Evolutionary conservation across 306 rosid species (phyloP).

Genomic region (Myrica gale): DNA sequence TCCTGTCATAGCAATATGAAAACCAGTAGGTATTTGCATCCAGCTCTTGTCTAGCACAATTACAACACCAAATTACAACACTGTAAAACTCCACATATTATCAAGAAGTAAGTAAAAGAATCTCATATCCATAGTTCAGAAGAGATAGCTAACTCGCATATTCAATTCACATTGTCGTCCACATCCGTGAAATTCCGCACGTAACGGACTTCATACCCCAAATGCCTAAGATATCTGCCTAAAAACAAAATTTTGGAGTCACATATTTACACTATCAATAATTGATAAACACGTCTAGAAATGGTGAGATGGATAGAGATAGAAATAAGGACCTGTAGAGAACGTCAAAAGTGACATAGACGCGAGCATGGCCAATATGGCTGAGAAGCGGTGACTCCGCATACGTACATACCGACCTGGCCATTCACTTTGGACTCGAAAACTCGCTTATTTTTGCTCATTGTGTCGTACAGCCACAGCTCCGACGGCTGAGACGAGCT

Average conservation of each 20-base stretch:
- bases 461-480: constrained; percentile 80
- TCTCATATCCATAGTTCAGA: background rate
- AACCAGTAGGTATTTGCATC: constrained; percentile 53
- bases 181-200: constrained; percentile 98
- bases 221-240: constrained; percentile 92
- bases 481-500: constrained; percentile 48
- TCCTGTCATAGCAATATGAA: constrained; percentile 78
- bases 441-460: constrained; percentile 62
- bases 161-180: constrained; percentile 79
- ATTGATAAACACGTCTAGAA: too few species aligned
- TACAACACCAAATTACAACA: constrained; percentile 8
- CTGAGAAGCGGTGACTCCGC: constrained; percentile 96
- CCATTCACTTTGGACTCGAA: constrained; percentile 72
- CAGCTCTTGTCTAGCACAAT: constrained; percentile 14
- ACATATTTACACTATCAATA: background rate
- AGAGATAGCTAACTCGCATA: constrained; percentile 3
- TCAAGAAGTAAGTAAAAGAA: background rate
- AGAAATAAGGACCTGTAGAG: constrained; percentile 66
- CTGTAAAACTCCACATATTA: background rate
- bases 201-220: constrained; percentile 76
- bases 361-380: constrained; percentile 98
- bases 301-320: background rate
- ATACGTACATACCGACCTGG: constrained; percentile 89
- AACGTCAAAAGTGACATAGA: constrained; percentile 85
- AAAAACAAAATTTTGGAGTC: background rate